Conservation (phyloP, 345 rosid genomes). For the Rhodomyrtus tomentosa region DNA sequence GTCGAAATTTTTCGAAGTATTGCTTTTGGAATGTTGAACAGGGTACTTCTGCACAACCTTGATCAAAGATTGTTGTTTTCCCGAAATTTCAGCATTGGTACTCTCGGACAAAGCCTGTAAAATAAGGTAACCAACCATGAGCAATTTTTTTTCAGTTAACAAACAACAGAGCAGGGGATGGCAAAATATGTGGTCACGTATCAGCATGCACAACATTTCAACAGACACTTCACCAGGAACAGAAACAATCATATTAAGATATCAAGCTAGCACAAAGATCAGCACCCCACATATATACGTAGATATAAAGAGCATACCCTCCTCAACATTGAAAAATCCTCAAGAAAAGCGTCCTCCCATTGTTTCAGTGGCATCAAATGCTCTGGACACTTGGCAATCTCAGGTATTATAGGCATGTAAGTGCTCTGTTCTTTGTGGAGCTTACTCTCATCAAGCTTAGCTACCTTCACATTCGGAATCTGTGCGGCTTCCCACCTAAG, state of each 20-base stretch:
- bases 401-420: conserved; percentile 88
- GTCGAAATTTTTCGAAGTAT: background rate
- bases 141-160: background rate
- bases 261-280: background rate
- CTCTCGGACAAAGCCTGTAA: conserved; percentile 34
- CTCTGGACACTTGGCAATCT: conserved; percentile 59
- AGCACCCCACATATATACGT: background rate
- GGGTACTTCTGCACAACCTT: conserved; percentile 6
- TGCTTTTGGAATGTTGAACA: conserved; percentile 9
- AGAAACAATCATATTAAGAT: background rate
- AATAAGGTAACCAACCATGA: conserved; percentile 3
- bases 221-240: background rate
- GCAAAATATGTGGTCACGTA: background rate
- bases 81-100: conserved; percentile 3
- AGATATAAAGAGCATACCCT: conserved; percentile 21
- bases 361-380: conserved; percentile 50
- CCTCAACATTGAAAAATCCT: conserved; percentile 64
- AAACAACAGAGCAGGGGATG: background rate
- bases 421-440: conserved; percentile 48
- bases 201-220: background rate
- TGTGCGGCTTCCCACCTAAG: conserved; percentile 91
- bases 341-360: conserved; percentile 85
- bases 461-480: conserved; percentile 66
- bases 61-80: background rate
- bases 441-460: conserved; percentile 37